Evolutionary conservation across 805 yeast species (phyloP).

Genomic region (Clavispora fructus): DNA sequence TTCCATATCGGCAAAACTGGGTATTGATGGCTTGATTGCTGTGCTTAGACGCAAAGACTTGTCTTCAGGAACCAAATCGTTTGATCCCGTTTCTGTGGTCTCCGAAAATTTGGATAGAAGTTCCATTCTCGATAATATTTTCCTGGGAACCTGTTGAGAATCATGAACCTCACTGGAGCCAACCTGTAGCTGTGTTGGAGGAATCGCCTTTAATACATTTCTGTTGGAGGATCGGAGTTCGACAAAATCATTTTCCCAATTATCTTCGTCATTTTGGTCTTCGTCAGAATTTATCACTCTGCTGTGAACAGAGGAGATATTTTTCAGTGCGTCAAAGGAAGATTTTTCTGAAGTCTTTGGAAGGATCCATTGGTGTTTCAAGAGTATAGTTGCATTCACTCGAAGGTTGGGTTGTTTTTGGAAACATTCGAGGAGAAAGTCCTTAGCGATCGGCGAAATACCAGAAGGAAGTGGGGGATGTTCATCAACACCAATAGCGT

Average conservation of each 20-base stretch:
- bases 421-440: conserved; percentile 64
- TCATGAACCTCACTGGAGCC: neutral
- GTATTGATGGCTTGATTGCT: neutral
- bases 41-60: neutral
- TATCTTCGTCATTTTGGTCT: conserved; percentile 25
- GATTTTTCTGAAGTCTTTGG: neutral
- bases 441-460: conserved; percentile 40
- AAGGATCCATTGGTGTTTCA: conserved; percentile 59
- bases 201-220: neutral
- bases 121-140: neutral
- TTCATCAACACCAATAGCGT: conserved; percentile 75
- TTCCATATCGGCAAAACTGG: conserved; percentile 13
- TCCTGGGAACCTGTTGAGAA: neutral
- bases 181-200: neutral
- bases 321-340: neutral
- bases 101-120: conserved; percentile 1
- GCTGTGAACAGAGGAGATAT: conserved; percentile 6
- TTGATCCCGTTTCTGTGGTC: neutral
- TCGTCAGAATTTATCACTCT: conserved; percentile 21
- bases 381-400: conserved; percentile 48
- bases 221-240: conserved; percentile 3
- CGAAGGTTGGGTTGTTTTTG: conserved; percentile 63
- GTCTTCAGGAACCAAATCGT: neutral
- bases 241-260: conserved; percentile 31
- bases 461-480: conserved; percentile 62